Conservation (phyloP, 2,329 filamentous ascomycete genomes). For the Tolypocladium sp. region DNA sequence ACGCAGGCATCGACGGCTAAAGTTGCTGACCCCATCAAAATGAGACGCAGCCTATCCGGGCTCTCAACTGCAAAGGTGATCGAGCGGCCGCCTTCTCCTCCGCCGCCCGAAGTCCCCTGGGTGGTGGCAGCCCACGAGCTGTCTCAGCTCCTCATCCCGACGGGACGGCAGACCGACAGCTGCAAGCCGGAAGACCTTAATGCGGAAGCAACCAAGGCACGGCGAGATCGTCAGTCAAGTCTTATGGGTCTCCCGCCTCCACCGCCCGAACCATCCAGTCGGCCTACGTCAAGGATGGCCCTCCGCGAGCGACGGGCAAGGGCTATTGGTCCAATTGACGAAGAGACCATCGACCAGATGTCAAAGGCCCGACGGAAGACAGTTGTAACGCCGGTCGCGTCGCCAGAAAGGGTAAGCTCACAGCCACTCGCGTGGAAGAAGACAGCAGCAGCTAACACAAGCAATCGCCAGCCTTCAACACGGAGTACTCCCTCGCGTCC, state of each 20-base stretch:
- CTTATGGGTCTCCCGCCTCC: conserved; percentile 21
- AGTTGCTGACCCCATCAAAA: conserved; percentile 57
- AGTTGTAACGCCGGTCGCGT: conserved; percentile 36
- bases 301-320: conserved; percentile 62
- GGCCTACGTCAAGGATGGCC: conserved; percentile 56
- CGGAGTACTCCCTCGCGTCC: conserved; percentile 20
- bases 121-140: conserved; percentile 74
- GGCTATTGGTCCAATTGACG: conserved; percentile 43
- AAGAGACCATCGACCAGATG: conserved; percentile 20
- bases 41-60: conserved; percentile 54
- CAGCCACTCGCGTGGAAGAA: neutral
- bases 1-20: conserved; percentile 84
- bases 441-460: neutral
- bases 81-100: conserved; percentile 47
- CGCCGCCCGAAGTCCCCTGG: conserved; percentile 79
- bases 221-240: conserved; percentile 55
- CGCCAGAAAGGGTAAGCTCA: conserved; percentile 18
- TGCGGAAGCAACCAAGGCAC: conserved; percentile 51
- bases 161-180: conserved; percentile 64
- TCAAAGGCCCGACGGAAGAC: conserved; percentile 49
- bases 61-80: conserved; percentile 20
- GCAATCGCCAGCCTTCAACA: conserved; percentile 17
- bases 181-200: conserved; percentile 72
- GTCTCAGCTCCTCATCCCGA: conserved; percentile 72
- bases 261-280: conserved; percentile 19